phyloP scores from a whole-genome alignment of 2,329 filamentous ascomycete genomes.

The Purpureocillium takamizusanense region DNA sequence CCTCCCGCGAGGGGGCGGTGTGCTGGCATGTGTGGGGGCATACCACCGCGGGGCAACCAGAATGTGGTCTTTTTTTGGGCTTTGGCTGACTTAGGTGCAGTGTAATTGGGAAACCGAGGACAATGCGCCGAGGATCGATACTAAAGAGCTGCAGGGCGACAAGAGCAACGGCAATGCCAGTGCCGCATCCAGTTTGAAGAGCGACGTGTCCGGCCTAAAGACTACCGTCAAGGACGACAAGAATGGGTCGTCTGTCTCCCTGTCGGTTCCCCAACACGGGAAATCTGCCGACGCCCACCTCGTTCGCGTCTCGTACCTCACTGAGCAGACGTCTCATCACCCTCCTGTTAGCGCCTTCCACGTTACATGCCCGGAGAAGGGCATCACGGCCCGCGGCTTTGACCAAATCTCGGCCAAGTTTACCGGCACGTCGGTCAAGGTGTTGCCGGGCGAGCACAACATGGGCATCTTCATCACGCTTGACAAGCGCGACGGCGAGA shows the following conservation, averaged over 20 bases:
- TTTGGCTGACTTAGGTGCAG: slow-evolving; percentile 28
- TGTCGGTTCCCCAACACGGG: slow-evolving; percentile 41
- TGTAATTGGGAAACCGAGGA: slow-evolving; percentile 95
- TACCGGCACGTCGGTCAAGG: slow-evolving; percentile 88
- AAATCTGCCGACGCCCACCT: slow-evolving; percentile 34
- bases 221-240: slow-evolving; percentile 33
- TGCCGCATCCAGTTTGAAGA: slow-evolving; percentile 21
- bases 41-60: slow-evolving; percentile 1
- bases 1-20: not conserved
- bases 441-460: slow-evolving; percentile 87
- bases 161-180: slow-evolving; percentile 24
- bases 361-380: slow-evolving; percentile 85
- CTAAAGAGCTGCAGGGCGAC: slow-evolving; percentile 27
- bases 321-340: slow-evolving; percentile 96
- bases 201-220: slow-evolving; percentile 31
- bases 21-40: not conserved
- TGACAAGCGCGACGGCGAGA: slow-evolving; percentile 71
- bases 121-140: slow-evolving; percentile 57
- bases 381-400: slow-evolving; percentile 78
- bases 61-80: not conserved
- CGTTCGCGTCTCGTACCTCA: slow-evolving; percentile 87
- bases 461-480: slow-evolving; percentile 90
- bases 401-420: slow-evolving; percentile 98
- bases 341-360: slow-evolving; percentile 95
- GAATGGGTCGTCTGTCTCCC: slow-evolving; percentile 36